Evolutionary conservation across 1,139 yeast genomes (phyloP), one percentile per base, ranked within the genome.

Genomic region (Trichomonascaceae sp.): DNA sequence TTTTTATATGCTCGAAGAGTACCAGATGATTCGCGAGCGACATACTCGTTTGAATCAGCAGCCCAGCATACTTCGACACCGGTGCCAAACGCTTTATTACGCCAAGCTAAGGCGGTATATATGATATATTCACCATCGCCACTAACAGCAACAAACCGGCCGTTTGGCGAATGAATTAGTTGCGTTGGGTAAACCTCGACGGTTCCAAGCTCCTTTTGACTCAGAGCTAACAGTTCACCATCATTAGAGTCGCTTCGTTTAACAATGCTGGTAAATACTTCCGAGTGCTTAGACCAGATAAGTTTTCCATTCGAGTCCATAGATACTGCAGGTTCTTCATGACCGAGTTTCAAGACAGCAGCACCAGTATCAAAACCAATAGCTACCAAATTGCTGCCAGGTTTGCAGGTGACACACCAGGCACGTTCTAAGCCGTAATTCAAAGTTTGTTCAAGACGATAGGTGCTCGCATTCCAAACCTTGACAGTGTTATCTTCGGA

Each of bases 61-160:
- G 95, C 85, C 99, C 99, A 93, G 46, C 83, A 96, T 70, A 95
- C 90, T 67, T 90, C 97, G 56, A 83, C 74, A 15, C 96, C 97
- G 56, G 83, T 80, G 60, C 98, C 99, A 70, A 88, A 93, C 51
- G 91, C 81, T 73, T 90, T 93, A 63, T 95, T 90, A 75, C 99
- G 83, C 99, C 99, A 93, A 1, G 98, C 98, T 66, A 95, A 80
- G 1, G 99, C 95, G 7, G 98, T 90, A 74, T 93, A 95, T 55
- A 95, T 85, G 64, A 93, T 89, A 70, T 89, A 93, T 72, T 93
- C 99, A 57, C 97, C 98, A 73, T 95, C 99, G 67, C 99, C 99
- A 55, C 95, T 87, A 50, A 93, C 97, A 24, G 98, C 87, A 44
- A 91, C 98, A 69, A 87, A 93, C 72, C 97, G 84, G 57, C 99